Evolutionary conservation across 768 basidiomycete genomes (phyloP).

Genomic region (Tulasnella sp.): DNA sequence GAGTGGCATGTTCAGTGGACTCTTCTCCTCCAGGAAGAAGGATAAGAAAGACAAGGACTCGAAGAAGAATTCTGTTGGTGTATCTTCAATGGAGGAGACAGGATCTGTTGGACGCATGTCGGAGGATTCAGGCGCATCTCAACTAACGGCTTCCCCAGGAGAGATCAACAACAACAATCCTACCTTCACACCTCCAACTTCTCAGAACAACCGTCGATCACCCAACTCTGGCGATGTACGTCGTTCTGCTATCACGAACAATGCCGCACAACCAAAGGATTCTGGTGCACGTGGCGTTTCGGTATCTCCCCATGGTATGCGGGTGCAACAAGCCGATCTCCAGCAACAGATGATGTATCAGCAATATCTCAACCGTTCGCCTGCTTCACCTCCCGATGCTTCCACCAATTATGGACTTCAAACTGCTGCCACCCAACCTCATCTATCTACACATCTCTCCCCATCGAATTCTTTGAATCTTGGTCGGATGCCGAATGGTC

Average conservation of each 20-base stretch:
- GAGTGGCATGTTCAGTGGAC: constrained; percentile 53
- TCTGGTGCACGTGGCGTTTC: constrained; percentile 36
- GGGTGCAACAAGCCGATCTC: constrained; percentile 75
- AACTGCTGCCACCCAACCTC: constrained; percentile 45
- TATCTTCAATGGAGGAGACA: constrained; percentile 7
- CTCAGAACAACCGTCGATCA: constrained; percentile 90
- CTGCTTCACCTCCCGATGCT: constrained; percentile 57
- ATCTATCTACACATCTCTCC: background rate
- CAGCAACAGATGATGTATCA: constrained; percentile 80
- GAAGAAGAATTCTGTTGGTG: constrained; percentile 13
- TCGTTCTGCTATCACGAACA: constrained; percentile 23
- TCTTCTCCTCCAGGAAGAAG: constrained; percentile 64
- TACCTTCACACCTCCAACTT: constrained; percentile 54
- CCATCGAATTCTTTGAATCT: constrained; percentile 5
- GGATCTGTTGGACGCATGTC: constrained; percentile 16
- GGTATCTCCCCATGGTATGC: constrained; percentile 48
- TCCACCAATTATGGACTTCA: constrained; percentile 64
- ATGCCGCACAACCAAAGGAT: constrained; percentile 26
- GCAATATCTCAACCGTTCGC: constrained; percentile 79
- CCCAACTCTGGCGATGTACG: constrained; percentile 46
- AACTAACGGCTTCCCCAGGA: constrained; percentile 32
- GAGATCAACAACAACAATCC: background rate
- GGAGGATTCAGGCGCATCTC: constrained; percentile 9
- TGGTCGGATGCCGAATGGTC: constrained; percentile 22
- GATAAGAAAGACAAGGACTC: constrained; percentile 51